Conservation (phyloP, 2,329 filamentous ascomycete species). For the Cladobotryum protrusum region DNA sequence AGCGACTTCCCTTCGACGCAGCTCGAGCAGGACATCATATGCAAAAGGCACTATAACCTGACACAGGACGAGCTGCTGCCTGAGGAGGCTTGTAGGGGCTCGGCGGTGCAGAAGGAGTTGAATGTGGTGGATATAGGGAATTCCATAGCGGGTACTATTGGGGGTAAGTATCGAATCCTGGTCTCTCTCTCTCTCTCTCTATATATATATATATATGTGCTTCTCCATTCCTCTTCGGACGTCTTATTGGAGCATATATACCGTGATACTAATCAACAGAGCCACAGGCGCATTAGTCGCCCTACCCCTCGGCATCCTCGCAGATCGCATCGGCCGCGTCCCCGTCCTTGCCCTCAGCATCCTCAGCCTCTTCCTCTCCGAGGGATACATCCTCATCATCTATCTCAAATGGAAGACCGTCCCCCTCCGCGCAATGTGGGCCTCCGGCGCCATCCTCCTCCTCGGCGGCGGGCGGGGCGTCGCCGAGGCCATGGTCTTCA, state of each 20-base stretch:
- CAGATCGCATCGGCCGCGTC: slow-evolving; percentile 19
- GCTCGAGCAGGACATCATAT: slow-evolving; percentile 21
- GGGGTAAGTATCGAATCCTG: slow-evolving; percentile 8
- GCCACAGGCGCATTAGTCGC: slow-evolving; percentile 17
- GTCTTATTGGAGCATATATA: too few species aligned
- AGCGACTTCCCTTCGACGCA: slow-evolving; percentile 17
- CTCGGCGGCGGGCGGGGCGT: slow-evolving; percentile 21
- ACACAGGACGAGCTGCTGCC: slow-evolving; percentile 10
- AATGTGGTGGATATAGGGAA: slow-evolving; percentile 17
- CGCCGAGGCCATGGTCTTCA: slow-evolving; percentile 23
- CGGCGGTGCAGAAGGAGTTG: slow-evolving; percentile 18
- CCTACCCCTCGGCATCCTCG: slow-evolving; percentile 17
- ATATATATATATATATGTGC: too few species aligned
- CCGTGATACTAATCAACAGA: not conserved
- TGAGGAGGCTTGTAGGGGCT: slow-evolving; percentile 15
- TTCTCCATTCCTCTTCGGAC: not conserved
- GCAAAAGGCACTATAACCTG: slow-evolving; percentile 12
- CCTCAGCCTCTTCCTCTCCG: slow-evolving; percentile 18
- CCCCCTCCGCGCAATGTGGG: slow-evolving; percentile 21
- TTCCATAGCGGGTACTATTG: slow-evolving; percentile 17
- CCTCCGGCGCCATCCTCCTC: slow-evolving; percentile 16
- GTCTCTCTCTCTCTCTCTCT: not conserved
- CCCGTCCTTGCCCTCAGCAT: slow-evolving; percentile 20
- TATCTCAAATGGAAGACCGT: slow-evolving; percentile 15
- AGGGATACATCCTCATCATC: slow-evolving; percentile 17